Base-by-base conservation (phyloP, 1,284 basidiomycete genomes). In the Ceratobasidium sp. region DNA sequence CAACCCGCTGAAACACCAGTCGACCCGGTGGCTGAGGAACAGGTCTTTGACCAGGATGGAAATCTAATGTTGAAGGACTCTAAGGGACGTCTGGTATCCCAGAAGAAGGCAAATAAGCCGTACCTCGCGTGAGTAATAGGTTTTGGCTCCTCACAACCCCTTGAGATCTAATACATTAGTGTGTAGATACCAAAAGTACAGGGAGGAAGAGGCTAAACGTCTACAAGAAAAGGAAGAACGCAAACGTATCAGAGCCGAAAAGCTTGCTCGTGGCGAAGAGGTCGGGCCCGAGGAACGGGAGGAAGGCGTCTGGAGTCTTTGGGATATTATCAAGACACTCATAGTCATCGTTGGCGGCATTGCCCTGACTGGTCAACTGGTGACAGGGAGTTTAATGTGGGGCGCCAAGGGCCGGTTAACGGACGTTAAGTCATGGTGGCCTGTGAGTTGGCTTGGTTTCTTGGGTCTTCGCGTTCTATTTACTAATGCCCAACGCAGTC, bases 351-450 rank as follows among this genome's bases (percentile, higher is more conserved):
- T 90, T 29, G 79, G 92, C 64, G 83, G 89, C 76, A 78, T 87
- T 56, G 78, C 87, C 1, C 84, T 93, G 33, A 86, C 91, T 6
- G 91, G 93, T 60, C 91, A 92, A 80, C 94, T 95, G 82, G 85
- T 95, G 80, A 93, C 93, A 0, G 93, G 91, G 36, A 93, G 90
- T 79, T 93, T 89, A 81, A 81, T 89, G 22, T 96, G 93, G 92
- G 92, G 94, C 77, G 89, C 90, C 79, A 86, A 92, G 75, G 87
- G 86, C 75, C 88, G 87, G 79, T 89, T 87, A 88, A 80, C 83
- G 24, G 83, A 85, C 54, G 77, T 89, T 65, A 89, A 88, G 83
- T 87, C 87, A 19, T 90, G 88, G 79, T 86, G 84, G 82, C 91
- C 91, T 74, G 89, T 92, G 75, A 79, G 88, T 83, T 15, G 27